Evolutionary conservation across 2,329 filamentous ascomycete species (phyloP).

Genomic region (Emmonsia crescens): DNA sequence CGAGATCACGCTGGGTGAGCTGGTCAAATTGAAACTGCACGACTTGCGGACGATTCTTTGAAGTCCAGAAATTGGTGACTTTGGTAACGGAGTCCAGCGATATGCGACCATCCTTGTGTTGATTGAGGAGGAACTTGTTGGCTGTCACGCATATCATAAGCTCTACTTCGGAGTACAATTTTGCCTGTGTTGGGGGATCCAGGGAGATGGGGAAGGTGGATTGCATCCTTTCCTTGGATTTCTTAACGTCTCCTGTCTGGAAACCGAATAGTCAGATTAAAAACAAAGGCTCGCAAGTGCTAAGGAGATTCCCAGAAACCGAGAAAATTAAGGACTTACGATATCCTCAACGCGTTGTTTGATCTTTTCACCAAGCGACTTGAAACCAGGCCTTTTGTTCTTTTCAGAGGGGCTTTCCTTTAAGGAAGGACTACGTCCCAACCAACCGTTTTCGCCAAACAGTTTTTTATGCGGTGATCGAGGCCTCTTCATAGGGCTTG

Average conservation of each 20-base stretch:
- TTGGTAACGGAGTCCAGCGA: constrained; percentile 30
- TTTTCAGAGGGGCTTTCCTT: constrained; percentile 19
- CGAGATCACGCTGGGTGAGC: constrained; percentile 38
- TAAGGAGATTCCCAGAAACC: constrained; percentile 1
- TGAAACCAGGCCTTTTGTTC: constrained; percentile 23
- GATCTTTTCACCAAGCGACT: constrained; percentile 28
- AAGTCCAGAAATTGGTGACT: constrained; percentile 31
- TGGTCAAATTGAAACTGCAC: constrained; percentile 45
- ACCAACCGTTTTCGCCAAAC: constrained; percentile 33
- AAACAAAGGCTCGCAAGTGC: background rate
- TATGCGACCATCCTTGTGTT: constrained; percentile 31
- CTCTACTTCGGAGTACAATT: constrained; percentile 37
- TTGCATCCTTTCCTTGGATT: constrained; percentile 13
- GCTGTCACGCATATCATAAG: constrained; percentile 36
- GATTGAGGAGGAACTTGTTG: constrained; percentile 35
- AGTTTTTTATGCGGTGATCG: constrained; percentile 31
- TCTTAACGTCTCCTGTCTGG: constrained; percentile 22
- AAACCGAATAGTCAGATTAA: background rate
- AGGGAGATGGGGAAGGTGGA: constrained; percentile 30
- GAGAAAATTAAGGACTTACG: constrained; percentile 17
- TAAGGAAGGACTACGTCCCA: constrained; percentile 26
- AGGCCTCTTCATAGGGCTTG: constrained; percentile 14
- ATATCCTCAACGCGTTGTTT: constrained; percentile 29
- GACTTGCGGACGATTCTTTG: constrained; percentile 39
- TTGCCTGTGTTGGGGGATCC: constrained; percentile 30